Percentiles rank a stretch among this genome's conserved stretches.
Evolutionary conservation across 2,329 filamentous ascomycete species (phyloP).

Genomic region (Alternaria infectoria): DNA sequence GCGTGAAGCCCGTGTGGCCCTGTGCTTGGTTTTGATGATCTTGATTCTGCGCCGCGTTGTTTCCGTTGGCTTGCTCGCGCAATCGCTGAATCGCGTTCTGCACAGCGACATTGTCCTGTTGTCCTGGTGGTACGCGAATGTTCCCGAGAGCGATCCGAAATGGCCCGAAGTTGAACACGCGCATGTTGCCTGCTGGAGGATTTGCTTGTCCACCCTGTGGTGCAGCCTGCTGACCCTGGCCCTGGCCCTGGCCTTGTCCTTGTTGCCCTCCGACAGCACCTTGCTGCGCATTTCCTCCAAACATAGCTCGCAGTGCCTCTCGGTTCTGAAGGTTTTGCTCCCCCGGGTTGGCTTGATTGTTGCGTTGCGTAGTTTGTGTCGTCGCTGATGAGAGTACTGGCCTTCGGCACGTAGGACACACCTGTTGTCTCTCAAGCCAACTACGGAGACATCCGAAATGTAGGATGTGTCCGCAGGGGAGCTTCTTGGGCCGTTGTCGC

Average conservation of each 20-base stretch:
- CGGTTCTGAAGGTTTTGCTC: slow-evolving; percentile 24
- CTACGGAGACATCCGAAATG: slow-evolving; percentile 94
- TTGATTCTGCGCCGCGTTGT: slow-evolving; percentile 30
- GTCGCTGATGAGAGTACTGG: slow-evolving; percentile 67
- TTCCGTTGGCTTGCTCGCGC: slow-evolving; percentile 28
- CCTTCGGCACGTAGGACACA: slow-evolving; percentile 91
- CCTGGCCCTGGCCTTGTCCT: slow-evolving; percentile 13
- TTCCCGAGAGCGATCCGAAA: slow-evolving; percentile 45
- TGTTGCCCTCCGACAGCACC: slow-evolving; percentile 25
- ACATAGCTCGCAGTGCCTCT: slow-evolving; percentile 25
- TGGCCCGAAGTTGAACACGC: slow-evolving; percentile 47
- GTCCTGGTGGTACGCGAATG: slow-evolving; percentile 37
- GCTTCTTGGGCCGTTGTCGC: slow-evolving; percentile 86
- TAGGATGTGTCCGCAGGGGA: slow-evolving; percentile 93
- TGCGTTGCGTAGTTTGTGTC: slow-evolving; percentile 33
- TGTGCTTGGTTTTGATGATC: slow-evolving; percentile 24
- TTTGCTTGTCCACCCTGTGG: slow-evolving; percentile 30
- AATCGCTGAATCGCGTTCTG: slow-evolving; percentile 33
- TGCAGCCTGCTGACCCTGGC: slow-evolving; percentile 14
- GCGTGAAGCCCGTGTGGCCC: slow-evolving; percentile 13
- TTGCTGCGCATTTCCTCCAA: slow-evolving; percentile 26
- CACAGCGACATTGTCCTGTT: slow-evolving; percentile 31
- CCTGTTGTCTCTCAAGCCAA: slow-evolving; percentile 96
- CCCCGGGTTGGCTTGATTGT: slow-evolving; percentile 33
- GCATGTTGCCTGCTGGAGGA: slow-evolving; percentile 38